phyloP scores from a whole-genome alignment of 2,329 filamentous ascomycete species.

The Tolypocladium endophyticum region DNA sequence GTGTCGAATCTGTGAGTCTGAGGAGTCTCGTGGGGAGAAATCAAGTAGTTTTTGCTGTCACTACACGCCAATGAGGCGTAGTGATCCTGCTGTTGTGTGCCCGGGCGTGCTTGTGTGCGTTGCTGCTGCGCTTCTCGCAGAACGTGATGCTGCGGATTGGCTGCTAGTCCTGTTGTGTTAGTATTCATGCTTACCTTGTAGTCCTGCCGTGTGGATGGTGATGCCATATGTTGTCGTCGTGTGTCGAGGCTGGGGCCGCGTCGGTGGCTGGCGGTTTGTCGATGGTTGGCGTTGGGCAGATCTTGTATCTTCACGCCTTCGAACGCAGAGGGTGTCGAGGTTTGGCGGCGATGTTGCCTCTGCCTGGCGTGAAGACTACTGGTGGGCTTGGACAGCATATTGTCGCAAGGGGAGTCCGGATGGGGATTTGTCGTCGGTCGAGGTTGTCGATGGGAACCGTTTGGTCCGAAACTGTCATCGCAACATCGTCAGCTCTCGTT shows the following conservation, averaged over 20 bases:
- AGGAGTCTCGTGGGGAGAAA: slow-evolving; percentile 46
- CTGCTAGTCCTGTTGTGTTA: slow-evolving; percentile 47
- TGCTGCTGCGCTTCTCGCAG: slow-evolving; percentile 88
- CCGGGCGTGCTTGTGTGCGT: slow-evolving; percentile 66
- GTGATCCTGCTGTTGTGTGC: slow-evolving; percentile 25
- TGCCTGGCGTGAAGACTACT: slow-evolving; percentile 56
- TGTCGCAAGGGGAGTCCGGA: slow-evolving; percentile 64
- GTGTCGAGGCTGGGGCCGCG: slow-evolving; percentile 79
- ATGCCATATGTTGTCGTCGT: slow-evolving; percentile 40
- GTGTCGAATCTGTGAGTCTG: slow-evolving; percentile 42
- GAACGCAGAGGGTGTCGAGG: slow-evolving; percentile 71
- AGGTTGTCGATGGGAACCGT: slow-evolving; percentile 40
- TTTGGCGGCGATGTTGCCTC: slow-evolving; percentile 65
- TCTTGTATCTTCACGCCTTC: slow-evolving; percentile 61
- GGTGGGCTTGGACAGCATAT: slow-evolving; percentile 70
- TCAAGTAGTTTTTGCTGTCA: slow-evolving; percentile 43
- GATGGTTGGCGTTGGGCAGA: slow-evolving; percentile 43
- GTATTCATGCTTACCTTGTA: slow-evolving; percentile 40
- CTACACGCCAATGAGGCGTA: slow-evolving; percentile 20
- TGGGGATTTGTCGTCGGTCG: slow-evolving; percentile 38
- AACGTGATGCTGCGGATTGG: slow-evolving; percentile 54
- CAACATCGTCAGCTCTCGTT: slow-evolving; percentile 2
- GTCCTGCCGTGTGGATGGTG: slow-evolving; percentile 19
- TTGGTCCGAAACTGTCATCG: slow-evolving; percentile 30
- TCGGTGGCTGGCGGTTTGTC: slow-evolving; percentile 49